Evolutionary conservation across 2,329 filamentous ascomycete species (phyloP), one percentile per base, ranked within the genome.

Genomic region (Aspergillus quadrilineatus): DNA sequence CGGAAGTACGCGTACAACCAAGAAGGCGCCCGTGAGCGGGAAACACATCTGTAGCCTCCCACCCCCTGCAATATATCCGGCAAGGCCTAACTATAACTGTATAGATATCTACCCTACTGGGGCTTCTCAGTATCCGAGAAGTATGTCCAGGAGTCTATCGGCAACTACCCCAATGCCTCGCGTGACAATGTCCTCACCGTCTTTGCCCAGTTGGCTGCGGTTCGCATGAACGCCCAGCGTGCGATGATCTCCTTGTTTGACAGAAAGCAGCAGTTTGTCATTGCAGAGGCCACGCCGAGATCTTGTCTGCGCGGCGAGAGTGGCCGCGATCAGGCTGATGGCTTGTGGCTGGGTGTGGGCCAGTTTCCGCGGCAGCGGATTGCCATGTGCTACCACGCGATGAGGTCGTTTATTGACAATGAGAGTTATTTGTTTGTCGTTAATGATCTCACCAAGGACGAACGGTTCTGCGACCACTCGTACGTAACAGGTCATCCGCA

Each of bases 211-310:
- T 56, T 71, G 9, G 65, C 62, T 6, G 60, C 63, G 22, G 46
- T 71, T 10, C 60, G 65, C 22, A 56, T 70, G 43, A 26, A 65
- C 15, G 62, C 63, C 6, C 53, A 58, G 32, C 58, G 67, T 26
- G 63, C 64, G 7, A 32, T 69, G 4, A 69, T 71, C 22, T 68
- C 66, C 4, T 60, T 71, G 1, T 68, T 70, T 39, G 68, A 69
- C 48, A 57, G 53, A 10, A 60, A 46, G 4, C 60, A 49, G 10
- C 67, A 71, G 49, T 60, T 70, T 58, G 57, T 71, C 14, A 49
- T 71, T 7, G 68, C 68, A 0, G 69, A 71, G 56, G 61, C 67
- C 0, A 69, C 67, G 0, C 61, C 58, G 5, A 42, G 46, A 5
- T 57, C 67, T 1, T 49, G 60, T 17, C 47, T 66, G 15, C 60